Evolutionary conservation across 2,329 filamentous ascomycete genomes (phyloP), one percentile per base, ranked within the genome.

Genomic region (Coniella vitis): DNA sequence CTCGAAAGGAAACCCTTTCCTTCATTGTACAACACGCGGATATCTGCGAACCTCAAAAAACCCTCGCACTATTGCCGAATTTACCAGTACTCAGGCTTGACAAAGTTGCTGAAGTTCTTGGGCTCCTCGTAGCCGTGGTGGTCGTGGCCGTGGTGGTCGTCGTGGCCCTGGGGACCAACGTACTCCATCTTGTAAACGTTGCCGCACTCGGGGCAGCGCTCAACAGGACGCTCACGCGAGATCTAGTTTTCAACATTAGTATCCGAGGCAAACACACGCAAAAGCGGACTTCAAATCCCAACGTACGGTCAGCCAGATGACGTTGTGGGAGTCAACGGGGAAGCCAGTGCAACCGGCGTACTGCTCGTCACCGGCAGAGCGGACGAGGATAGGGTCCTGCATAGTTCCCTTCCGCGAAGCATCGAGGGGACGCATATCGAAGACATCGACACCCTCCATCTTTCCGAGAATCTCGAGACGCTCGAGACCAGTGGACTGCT

Each of bases 121-220:
- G 90, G 88, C 74, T 95, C 89, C 70, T 84, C 81, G 67, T 81
- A 76, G 65, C 80, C 81, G 64, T 82, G 77, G 66, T 76, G 69
- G 66, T 76, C 66, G 67, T 72, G 62, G 56, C 60, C 58, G 60
- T 74, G 65, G 51, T 61, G 71, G 67, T 87, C 79, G 62, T 75
- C 71, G 67, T 90, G 47, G 58, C 93, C 86, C 65, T 83, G 69
- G 45, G 90, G 83, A 54, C 93, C 93, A 58, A 95, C 74, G 71
- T 95, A 98, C 68, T 96, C 86, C 87, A 97, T 93, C 84, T 95
- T 94, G 78, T 95, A 90, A 60, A 93, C 88, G 69, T 83, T 88
- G 60, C 93, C 93, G 74, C 93, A 98, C 78, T 98, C 93, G 65
- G 83, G 83, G 83, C 93, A 98, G 69, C 93, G 89, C 77, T 94